Evolutionary conservation across 1,139 yeast genomes (phyloP), one percentile per base, ranked within the genome.

Genomic region (Yamadazyma diddensiae): DNA sequence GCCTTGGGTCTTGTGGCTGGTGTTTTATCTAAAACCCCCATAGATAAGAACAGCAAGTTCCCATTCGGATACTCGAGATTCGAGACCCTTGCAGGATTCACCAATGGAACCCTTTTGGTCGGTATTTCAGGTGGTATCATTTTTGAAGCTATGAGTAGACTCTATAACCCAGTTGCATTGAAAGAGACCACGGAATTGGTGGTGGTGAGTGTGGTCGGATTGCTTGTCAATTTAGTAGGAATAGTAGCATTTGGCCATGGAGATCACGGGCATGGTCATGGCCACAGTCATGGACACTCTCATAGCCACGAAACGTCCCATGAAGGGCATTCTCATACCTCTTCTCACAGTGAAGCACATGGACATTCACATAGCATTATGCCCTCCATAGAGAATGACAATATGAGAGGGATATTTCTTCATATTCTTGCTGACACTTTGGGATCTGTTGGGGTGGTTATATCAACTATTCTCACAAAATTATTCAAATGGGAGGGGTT

Each of bases 341-440:
- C 52, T 53, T 4, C 47, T 46, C 38, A 65, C 46, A 42, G 4
- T 16, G 11, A 21, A 9, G n/a, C 66, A 55, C 20, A 15, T 34
- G 32, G 11, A 10, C 31, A 11, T 35, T 9, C 13, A 18, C 15
- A 21, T 8, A 14, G 23, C 21, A 14, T 12, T 11, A 19, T 7
- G 15, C 3, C 17, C 35, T 10, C 58, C 18, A 56, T 42, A 13
- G 60, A 62, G 65, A 85, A 85, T 52, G 96, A 90, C 49, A 92
- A 92, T 54, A 86, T 92, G 94, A 79, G 81, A 41, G 99, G 99
- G 15, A 87, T 92, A 8, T 92, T 92, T 47, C 64, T 92, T 27
- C 99, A 92, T 49, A 85, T 92, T 27, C 58, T 92, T 29, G 98
- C 99, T 0, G 99, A 92, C 50, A 92, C 98, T 0, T 65, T 94